Evolutionary conservation across 2,329 filamentous ascomycete species (phyloP), one percentile per base, ranked within the genome.

Genomic region (Colletotrichum horii): DNA sequence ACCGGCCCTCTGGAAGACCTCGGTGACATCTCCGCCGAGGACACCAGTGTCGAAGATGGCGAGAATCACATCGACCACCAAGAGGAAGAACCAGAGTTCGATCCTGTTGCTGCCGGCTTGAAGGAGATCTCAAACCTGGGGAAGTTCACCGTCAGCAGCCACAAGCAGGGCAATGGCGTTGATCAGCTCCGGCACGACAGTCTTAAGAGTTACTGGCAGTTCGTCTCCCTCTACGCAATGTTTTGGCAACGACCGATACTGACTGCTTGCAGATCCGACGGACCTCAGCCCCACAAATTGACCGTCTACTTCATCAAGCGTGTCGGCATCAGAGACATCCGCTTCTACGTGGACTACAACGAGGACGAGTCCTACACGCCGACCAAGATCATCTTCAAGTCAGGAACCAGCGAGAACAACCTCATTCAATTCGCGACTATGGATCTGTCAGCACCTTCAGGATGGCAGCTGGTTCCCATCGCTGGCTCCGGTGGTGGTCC

Each of bases 361-460:
- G 92, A 95, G 70, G 97, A 99, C 84, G 97, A 99, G 85, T 97
- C 94, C 58, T 99, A 99, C 84, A 99, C 97, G 4, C 97, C 97
- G 0, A 98, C 96, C 2, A 95, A 96, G 80, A 97, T 99, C 80
- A 88, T 94, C 62, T 96, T 98, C 82, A 92, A 94, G 48, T 96
- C 96, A 0, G 97, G 97, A 15, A 98, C 95, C 77, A 95, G 96
- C 60, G 94, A 96, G 78, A 97, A 98, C 83, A 96, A 97, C 81
- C 91, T 98, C 12, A 94, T 97, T 70, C 94, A 97, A 77, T 98
- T 98, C 83, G 93, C 93, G 3, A 93, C 93, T 28, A 94, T 98
- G 89, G 90, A 91, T 77, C 93, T 98, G 28, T 91, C 93, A 78
- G 93, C 92, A 74, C 96, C 96, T 0, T 91, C 93, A 58, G 97